Evolutionary conservation across 805 yeast genomes (phyloP).

Genomic region (Nakazawaea ernobii): DNA sequence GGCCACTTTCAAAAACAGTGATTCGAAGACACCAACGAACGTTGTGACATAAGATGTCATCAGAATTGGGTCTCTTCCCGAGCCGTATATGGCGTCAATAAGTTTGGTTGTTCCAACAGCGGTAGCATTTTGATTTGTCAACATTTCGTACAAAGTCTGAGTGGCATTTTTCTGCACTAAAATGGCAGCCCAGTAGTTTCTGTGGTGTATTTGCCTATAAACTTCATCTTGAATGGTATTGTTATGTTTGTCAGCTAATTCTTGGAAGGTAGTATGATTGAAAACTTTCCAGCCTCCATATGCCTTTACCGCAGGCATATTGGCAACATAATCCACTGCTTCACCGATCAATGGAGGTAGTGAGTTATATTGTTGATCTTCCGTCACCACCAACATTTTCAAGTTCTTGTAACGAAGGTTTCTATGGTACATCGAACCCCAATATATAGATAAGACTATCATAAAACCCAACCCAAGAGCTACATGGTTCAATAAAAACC

Average conservation of each 20-base stretch:
- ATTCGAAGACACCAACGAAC: slow-evolving; percentile 31
- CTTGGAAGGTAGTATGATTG: slow-evolving; percentile 22
- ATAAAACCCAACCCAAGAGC: slow-evolving; percentile 1
- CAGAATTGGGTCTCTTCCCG: slow-evolving; percentile 56
- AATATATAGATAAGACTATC: slow-evolving; percentile 35
- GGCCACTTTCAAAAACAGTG: slow-evolving; percentile 17
- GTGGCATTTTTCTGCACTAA: slow-evolving; percentile 48
- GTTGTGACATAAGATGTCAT: slow-evolving; percentile 42
- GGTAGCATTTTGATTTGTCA: slow-evolving; percentile 28
- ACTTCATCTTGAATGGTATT: slow-evolving; percentile 34
- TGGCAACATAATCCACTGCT: slow-evolving; percentile 17
- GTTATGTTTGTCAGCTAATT: slow-evolving; percentile 22
- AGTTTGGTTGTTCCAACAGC: slow-evolving; percentile 24
- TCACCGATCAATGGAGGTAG: slow-evolving; percentile 25
- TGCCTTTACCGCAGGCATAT: slow-evolving; percentile 10
- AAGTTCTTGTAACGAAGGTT: slow-evolving; percentile 25
- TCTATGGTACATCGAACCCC: slow-evolving; percentile 41
- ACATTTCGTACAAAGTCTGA: slow-evolving; percentile 29
- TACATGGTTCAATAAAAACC: slow-evolving; percentile 2
- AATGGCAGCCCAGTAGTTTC: slow-evolving; percentile 59
- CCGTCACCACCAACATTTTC: slow-evolving; percentile 33
- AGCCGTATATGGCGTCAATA: slow-evolving; percentile 42
- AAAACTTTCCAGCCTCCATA: slow-evolving; percentile 33
- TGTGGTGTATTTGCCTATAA: slow-evolving; percentile 39
- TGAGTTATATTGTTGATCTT: slow-evolving; percentile 22